These are phyloP conservation scores for Solanum pinnatisectum DNA, from an alignment of 257 asterid species.

Conservation along the genomic window DNA sequence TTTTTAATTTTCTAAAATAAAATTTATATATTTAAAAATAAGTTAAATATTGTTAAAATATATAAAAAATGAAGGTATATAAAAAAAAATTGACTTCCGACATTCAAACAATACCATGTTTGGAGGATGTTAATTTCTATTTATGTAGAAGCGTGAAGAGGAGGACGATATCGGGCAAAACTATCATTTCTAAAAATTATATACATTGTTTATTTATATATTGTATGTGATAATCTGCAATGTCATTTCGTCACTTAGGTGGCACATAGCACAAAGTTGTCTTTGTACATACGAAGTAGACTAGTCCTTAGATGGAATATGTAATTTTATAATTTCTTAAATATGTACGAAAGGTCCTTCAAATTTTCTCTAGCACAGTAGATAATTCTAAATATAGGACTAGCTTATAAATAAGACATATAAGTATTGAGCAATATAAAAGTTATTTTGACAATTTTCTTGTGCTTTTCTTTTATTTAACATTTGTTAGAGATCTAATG, in stretches of 20 bases:
- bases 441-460: too few relatives aligned
- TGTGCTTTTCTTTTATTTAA: background rate
- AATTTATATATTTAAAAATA: too few relatives aligned
- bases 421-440: background rate
- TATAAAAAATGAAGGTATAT: too few relatives aligned
- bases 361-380: background rate
- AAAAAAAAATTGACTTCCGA: background rate
- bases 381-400: background rate
- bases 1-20: too few relatives aligned
- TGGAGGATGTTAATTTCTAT: background rate
- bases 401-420: background rate
- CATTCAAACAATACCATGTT: too few relatives aligned
- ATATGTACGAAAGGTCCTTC: background rate
- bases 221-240: background rate
- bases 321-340: too few relatives aligned
- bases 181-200: background rate
- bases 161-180: background rate
- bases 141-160: background rate
- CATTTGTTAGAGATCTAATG: background rate
- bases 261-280: background rate
- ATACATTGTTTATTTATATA: too few relatives aligned
- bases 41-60: too few relatives aligned
- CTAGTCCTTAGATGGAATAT: background rate
- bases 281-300: background rate
- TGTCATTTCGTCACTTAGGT: background rate